Conservation (phyloP, 139 green algal species). For the Chlorella sp. region DNA sequence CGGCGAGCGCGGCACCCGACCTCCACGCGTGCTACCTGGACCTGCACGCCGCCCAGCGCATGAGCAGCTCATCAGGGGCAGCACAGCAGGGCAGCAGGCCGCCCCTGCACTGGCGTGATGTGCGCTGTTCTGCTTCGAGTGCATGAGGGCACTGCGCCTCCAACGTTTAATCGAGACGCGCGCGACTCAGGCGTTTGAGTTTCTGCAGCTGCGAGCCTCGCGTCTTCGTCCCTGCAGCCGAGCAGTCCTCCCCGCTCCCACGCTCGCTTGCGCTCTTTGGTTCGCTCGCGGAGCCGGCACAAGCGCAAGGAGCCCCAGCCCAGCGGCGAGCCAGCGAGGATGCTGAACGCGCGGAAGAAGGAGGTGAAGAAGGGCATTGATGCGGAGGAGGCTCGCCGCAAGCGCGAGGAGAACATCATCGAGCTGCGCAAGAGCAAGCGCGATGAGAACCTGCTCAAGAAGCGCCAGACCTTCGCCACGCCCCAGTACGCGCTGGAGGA, state of each 20-base stretch:
- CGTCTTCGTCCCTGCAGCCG: background rate
- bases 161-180: no score
- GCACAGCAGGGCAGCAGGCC: no score
- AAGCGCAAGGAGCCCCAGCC: no score
- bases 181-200: no score
- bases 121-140: no score
- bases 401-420: slow-evolving; percentile 96
- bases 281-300: background rate
- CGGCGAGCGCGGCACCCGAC: no score
- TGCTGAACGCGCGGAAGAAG: slow-evolving; percentile 3
- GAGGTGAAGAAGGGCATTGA: slow-evolving; percentile 86
- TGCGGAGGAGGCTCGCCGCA: slow-evolving; percentile 85
- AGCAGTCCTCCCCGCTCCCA: background rate
- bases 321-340: background rate
- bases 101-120: no score
- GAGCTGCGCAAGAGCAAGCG: slow-evolving; percentile 95
- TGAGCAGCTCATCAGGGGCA: no score
- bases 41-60: no score
- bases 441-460: slow-evolving; percentile 98
- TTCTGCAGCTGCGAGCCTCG: no score
- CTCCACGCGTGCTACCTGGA: no score
- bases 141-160: no score
- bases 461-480: slow-evolving; percentile 64
- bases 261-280: background rate
- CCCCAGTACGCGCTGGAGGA: slow-evolving; percentile 39